Percentiles rank a stretch among this genome's conserved stretches.
Conservation (phyloP, 140 eudicot species). For the Oenanthe javanica region DNA sequence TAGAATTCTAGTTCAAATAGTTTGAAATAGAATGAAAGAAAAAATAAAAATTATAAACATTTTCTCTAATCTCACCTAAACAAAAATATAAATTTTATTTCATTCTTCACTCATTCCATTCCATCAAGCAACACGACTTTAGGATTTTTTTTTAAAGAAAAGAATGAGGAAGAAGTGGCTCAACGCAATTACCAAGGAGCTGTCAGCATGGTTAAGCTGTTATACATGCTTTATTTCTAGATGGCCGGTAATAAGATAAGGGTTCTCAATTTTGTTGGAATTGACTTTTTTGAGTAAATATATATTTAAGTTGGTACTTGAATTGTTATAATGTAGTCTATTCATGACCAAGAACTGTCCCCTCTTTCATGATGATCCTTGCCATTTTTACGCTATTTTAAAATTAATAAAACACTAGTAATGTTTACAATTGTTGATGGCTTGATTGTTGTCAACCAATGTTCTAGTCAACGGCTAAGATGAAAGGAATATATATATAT, state of each 20-base stretch:
- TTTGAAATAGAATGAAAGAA: too few species aligned
- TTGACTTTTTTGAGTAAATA: neutral
- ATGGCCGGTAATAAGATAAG: neutral
- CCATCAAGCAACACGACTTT: too few species aligned
- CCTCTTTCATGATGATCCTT: neutral
- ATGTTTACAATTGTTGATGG: neutral
- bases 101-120: too few species aligned
- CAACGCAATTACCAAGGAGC: neutral
- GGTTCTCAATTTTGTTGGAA: neutral
- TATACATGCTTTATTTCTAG: slow-evolving; percentile 3
- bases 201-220: slow-evolving; percentile 1
- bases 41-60: too few species aligned
- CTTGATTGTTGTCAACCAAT: neutral
- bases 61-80: too few species aligned
- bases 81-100: too few species aligned
- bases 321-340: neutral
- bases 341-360: neutral
- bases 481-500: neutral
- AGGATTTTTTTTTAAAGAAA: neutral
- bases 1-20: too few species aligned
- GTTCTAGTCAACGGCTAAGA: neutral
- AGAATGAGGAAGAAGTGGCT: neutral
- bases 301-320: neutral
- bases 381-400: neutral
- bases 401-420: neutral